Evolutionary conservation across 2,329 filamentous ascomycete species (phyloP), one percentile per base, ranked within the genome.

Genomic region (Arthrinium puccinioides): DNA sequence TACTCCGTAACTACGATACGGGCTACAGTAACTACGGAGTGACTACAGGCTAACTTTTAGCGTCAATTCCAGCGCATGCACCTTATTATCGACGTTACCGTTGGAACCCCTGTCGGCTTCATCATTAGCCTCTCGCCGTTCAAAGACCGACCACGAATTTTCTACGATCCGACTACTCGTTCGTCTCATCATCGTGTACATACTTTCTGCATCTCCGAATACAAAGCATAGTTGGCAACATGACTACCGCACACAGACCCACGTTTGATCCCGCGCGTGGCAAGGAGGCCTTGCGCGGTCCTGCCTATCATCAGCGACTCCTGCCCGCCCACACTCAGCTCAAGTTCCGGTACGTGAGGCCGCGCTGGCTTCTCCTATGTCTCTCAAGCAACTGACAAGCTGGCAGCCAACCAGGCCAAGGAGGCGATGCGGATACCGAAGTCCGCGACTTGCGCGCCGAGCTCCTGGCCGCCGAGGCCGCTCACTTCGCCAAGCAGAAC

Each of bases 211-310:
- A n/a, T n/a, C n/a, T n/a, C n/a, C n/a, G n/a, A n/a, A n/a, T n/a
- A n/a, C n/a, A n/a, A n/a, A n/a, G n/a, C n/a, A n/a, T n/a, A n/a
- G n/a, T n/a, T n/a, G n/a, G n/a, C 43, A 61, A 49, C n/a, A 82
- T 83, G 79, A 82, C 79, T 47, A 76, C 71, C 63, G 79, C 79
- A 28, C 79, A 83, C 49, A 84, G 92, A 66, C 92, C 92, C 39
- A 98, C 92, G 0, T 98, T 98, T 58, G 92, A 98, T 61, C 92
- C 92, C 47, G 89, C 90, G 28, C 80, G 83, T 58, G 92, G 92
- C 59, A 96, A 96, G 72, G 92, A 98, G 64, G 87, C 89, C 53
- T 83, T 88, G 42, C 84, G 88, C 54, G 92, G 92, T 32, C 86
- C 87, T 34, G 90, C 88, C 51, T 97, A 96, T 69, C 92, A 98